Conservation (phyloP, 164 flowering plant genomes). For the Aristolochia fimbriata region DNA sequence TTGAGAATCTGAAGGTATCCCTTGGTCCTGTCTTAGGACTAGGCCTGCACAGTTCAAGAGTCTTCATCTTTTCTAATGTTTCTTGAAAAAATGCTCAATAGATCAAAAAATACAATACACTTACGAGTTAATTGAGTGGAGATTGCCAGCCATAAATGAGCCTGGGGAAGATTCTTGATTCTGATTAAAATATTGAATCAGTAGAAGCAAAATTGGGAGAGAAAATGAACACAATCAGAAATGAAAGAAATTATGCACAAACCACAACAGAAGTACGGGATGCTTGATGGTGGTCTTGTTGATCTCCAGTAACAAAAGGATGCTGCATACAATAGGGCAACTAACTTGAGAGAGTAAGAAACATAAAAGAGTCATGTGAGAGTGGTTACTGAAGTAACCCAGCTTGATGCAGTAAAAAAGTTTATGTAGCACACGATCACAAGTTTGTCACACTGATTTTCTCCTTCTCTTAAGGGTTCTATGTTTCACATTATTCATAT, state of each 20-base stretch:
- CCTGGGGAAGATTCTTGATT: conserved; percentile 40
- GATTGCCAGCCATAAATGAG: conserved; percentile 18
- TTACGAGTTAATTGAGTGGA: conserved; percentile 39
- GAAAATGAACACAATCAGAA: background rate
- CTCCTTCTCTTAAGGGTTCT: no score
- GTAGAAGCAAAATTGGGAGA: conserved; percentile 3
- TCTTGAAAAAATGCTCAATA: background rate
- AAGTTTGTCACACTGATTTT: no score
- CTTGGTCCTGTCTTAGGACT: conserved; percentile 21
- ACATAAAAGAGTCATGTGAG: background rate
- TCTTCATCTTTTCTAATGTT: background rate
- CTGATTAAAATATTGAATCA: conserved; percentile 4
- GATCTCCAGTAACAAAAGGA: conserved; percentile 52
- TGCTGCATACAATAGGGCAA: conserved; percentile 34
- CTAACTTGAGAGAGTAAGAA: background rate
- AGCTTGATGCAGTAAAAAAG: no score
- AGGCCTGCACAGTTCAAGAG: conserved; percentile 26
- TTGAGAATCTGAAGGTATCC: conserved; percentile 27
- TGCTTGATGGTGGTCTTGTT: conserved; percentile 21
- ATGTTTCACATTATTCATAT: no score
- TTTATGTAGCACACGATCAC: no score
- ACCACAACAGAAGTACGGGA: conserved; percentile 30
- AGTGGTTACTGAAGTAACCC: no score
- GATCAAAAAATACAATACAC: conserved; percentile 9
- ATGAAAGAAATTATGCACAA: background rate